A percentile compares a stretch with the other conserved stretches of the same genome.
These are phyloP conservation scores for Calycina herbarum DNA, from an alignment of 2,329 filamentous ascomycete species.

Conservation along the genomic window DNA sequence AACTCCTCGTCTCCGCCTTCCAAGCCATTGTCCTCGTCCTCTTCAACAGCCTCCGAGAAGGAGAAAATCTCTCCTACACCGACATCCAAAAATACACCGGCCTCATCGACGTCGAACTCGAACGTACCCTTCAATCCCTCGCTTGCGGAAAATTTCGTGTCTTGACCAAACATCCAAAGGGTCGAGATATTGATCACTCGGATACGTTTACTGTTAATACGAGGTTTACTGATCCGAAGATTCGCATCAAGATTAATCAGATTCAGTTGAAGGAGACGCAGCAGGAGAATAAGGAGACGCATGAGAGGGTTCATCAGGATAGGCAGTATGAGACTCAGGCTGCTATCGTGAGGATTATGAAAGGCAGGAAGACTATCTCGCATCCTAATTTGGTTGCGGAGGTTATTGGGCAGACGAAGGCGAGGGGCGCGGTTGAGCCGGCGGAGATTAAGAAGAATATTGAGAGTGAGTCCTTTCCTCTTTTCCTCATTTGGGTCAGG, in stretches of 20 bases:
- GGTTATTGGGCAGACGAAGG: constrained; percentile 88
- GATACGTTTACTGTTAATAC: constrained; percentile 86
- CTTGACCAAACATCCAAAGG: constrained; percentile 80
- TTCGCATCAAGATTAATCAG: constrained; percentile 97
- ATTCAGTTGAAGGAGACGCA: constrained; percentile 96
- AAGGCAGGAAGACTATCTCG: constrained; percentile 82
- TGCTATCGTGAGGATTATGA: constrained; percentile 96
- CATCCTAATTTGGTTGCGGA: constrained; percentile 88
- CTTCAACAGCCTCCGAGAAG: constrained; percentile 71
- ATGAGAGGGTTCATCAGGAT: constrained; percentile 85
- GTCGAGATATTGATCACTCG: constrained; percentile 71
- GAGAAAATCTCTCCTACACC: constrained; percentile 69
- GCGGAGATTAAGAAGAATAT: constrained; percentile 95
- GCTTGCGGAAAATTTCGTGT: constrained; percentile 89
- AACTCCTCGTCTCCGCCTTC: constrained; percentile 86
- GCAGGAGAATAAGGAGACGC: constrained; percentile 91
- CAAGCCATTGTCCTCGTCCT: constrained; percentile 88
- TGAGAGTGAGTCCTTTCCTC: constrained; percentile 64
- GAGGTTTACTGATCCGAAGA: constrained; percentile 75
- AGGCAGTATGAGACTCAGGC: constrained; percentile 96
- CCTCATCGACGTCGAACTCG: constrained; percentile 74
- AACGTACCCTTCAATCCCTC: constrained; percentile 89
- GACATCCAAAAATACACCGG: constrained; percentile 75
- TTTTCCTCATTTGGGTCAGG: constrained; percentile 4
- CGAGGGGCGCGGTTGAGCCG: constrained; percentile 80